These are phyloP conservation scores for Fusarium poae DNA, from an alignment of 2,329 filamentous ascomycete species.

Conservation along the genomic window DNA sequence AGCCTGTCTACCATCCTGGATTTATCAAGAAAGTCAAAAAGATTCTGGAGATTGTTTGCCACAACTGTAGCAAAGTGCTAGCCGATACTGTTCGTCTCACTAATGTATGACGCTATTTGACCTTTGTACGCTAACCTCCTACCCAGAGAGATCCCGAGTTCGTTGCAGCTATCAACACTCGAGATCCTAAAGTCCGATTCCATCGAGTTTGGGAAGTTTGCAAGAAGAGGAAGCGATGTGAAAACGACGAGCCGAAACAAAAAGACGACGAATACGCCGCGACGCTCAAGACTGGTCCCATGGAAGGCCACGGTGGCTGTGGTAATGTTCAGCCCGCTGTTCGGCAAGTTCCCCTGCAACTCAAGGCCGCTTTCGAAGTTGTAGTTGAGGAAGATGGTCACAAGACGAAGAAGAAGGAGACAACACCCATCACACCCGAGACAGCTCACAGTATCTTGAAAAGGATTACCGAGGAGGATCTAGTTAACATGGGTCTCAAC, in stretches of 20 bases:
- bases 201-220: slow-evolving; percentile 92
- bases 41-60: slow-evolving; percentile 97
- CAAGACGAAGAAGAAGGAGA: slow-evolving; percentile 75
- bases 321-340: slow-evolving; percentile 92
- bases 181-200: slow-evolving; percentile 95
- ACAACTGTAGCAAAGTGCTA: slow-evolving; percentile 98
- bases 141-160: slow-evolving; percentile 86
- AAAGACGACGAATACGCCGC: slow-evolving; percentile 77
- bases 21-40: slow-evolving; percentile 99
- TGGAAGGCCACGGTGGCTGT: slow-evolving; percentile 84
- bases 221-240: slow-evolving; percentile 88
- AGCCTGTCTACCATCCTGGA: slow-evolving; percentile 93
- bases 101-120: slow-evolving; percentile 67
- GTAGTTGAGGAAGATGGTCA: slow-evolving; percentile 76
- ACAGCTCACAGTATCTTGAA: slow-evolving; percentile 89
- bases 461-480: slow-evolving; percentile 83
- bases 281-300: slow-evolving; percentile 64
- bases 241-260: slow-evolving; percentile 79
- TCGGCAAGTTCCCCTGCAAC: slow-evolving; percentile 85
- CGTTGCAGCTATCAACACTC: slow-evolving; percentile 81
- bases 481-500: slow-evolving; percentile 90
- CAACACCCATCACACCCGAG: slow-evolving; percentile 84
- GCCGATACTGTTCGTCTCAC: slow-evolving; percentile 93
- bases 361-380: slow-evolving; percentile 80
- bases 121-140: slow-evolving; percentile 71